Evolutionary conservation across 495 filamentous ascomycete genomes (phyloP), one percentile per base, ranked within the genome.

Genomic region (Talaromyces thailandensis): DNA sequence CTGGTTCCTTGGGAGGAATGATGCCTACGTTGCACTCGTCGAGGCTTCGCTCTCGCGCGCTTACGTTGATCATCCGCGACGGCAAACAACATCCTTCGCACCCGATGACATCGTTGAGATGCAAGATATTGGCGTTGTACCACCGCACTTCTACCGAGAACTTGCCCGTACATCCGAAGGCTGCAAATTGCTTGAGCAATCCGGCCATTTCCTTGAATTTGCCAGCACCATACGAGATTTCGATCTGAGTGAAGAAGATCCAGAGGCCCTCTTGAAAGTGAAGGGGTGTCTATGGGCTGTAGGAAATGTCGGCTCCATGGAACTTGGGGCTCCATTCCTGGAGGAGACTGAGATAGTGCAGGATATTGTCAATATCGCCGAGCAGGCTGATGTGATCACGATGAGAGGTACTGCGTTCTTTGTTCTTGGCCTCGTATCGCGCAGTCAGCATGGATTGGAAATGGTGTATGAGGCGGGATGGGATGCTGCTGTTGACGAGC

Each of bases 281-380:
- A 98, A 98, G 70, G 94, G 95, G 28, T 96, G 91, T 69, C 81
- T 98, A 21, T 98, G 94, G 94, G 94, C 94, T 0, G 91, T 98
- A 8, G 94, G 95, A 26, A 98, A 98, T 68, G 92, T 98, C 53
- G 94, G 94, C 1, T 96, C 92, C 3, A 98, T 98, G 95, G 93
- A 96, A 66, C 84, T 97, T 31, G 94, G 95, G 2, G 94, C 92
- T 0, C 90, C 91, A 0, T 98, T 98, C 73, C 80, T 98, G 3
- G 91, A 93, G 70, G 87, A 87, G 60, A 86, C 86, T 50, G 89
- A 96, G 62, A 90, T 97, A 29, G 89, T 97, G 26, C 82, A 86
- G 68, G 82, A 85, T 62, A 92, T 98, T 51, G 84, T 97, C 59
- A 77, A 82, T 66, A 96, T 98, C 70, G 95, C 94, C 2, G 86